phyloP scores from a whole-genome alignment of 768 basidiomycete species.

The Hysterangium stoloniferum region DNA sequence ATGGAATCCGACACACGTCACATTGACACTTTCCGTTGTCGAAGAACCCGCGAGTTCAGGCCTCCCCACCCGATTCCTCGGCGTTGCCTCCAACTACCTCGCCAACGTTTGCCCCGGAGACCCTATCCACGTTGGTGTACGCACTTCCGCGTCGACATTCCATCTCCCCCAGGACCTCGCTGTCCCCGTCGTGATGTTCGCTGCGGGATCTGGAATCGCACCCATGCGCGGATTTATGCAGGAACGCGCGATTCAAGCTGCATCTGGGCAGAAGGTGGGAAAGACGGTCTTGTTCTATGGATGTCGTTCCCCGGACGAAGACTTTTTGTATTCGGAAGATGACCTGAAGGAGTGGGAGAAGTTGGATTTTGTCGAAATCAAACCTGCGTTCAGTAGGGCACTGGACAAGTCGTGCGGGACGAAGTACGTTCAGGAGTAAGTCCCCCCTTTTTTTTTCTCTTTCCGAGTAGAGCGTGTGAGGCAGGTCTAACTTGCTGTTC shows the following conservation, averaged over 20 bases:
- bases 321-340: conserved; percentile 35
- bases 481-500: neutral
- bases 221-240: conserved; percentile 47
- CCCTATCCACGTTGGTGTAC: conserved; percentile 35
- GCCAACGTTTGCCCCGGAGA: conserved; percentile 33
- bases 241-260: conserved; percentile 39
- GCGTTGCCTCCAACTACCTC: conserved; percentile 41
- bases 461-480: too few relatives aligned
- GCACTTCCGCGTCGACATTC: conserved; percentile 33
- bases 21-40: conserved; percentile 40
- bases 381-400: conserved; percentile 35
- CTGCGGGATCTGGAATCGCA: conserved; percentile 40
- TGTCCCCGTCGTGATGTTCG: conserved; percentile 38
- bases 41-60: conserved; percentile 31
- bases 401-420: conserved; percentile 25
- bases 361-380: conserved; percentile 36
- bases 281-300: conserved; percentile 40
- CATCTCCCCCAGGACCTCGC: conserved; percentile 34
- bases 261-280: conserved; percentile 34
- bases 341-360: conserved; percentile 37
- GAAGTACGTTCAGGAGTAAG: conserved; percentile 35
- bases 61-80: conserved; percentile 29
- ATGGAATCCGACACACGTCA: conserved; percentile 33
- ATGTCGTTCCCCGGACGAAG: conserved; percentile 33
- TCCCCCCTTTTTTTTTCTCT: neutral